Base-by-base conservation (phyloP, 2,329 filamentous ascomycete genomes). In the Rhytidhysteron rufulum region DNA sequence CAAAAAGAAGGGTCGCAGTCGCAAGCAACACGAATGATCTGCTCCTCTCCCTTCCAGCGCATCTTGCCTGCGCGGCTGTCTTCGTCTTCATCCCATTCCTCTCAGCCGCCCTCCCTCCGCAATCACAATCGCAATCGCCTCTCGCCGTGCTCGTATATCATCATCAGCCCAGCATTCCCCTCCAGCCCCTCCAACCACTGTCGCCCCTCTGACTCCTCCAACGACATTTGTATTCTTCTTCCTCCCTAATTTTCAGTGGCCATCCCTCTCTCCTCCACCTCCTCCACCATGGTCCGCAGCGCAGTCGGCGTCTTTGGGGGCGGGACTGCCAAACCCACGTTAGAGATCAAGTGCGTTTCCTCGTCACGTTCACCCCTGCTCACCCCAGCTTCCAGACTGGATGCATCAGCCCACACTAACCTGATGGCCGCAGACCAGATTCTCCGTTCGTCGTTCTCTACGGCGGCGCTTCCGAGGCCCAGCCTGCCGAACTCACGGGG, bases 401-500 rank as follows among this genome's bases (percentile, higher is more conserved):
- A 16, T 6, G 13, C 19, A 24, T n/a, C 32, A 34, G 18, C 16
- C 7, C 16, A 27, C 19, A n/a, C 40, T 46, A 29, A 43, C 29
- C 17, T 13, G 5, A 8, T 11, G 20, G 17, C 20, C 15, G 15
- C 42, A 70, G 67, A 42, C 71, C 71, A 25, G 65, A 71, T 43
- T 67, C 65, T 22, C 65, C 68, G 16, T 74, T 74, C 50, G 66
- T 74, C 20, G 71, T 74, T 45, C 73, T 74, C 57, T 63, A 72
- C 48, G 72, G 72, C 53, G 63, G 67, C 49, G 63, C 70, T 41
- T 66, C 70, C 37, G 70, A 73, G 47, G 65, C 69, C 30, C 60
- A 66, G 39, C 54, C 62, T 21, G 60, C 69, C 46, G 70, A 70
- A 53, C 64, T 75, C 44, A 63, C 61, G 37, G 72, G 72, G 31